Evolutionary conservation across 2,329 filamentous ascomycete genomes (phyloP).

Genomic region (Diatrype stigma): DNA sequence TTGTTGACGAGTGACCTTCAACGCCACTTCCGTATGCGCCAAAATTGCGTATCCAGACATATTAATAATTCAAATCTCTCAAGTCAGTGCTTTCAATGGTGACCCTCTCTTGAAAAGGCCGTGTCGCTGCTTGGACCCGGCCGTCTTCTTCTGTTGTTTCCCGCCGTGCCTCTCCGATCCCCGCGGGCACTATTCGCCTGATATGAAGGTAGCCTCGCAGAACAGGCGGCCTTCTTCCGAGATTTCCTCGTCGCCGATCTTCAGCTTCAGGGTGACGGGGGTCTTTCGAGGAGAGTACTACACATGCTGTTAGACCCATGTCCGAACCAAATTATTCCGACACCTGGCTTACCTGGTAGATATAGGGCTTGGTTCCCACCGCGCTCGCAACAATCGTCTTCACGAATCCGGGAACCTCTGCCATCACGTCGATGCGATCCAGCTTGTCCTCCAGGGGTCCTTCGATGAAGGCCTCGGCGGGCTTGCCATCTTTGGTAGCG

Average conservation of each 20-base stretch:
- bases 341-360: constrained; percentile 76
- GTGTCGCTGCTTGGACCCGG: not conserved
- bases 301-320: constrained; percentile 17
- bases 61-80: not conserved
- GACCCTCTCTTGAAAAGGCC: not conserved
- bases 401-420: constrained; percentile 90
- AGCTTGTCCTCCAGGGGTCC: constrained; percentile 63
- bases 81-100: too few relatives aligned
- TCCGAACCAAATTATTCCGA: not conserved
- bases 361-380: constrained; percentile 92
- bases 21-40: not conserved
- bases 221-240: constrained; percentile 76
- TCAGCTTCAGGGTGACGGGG: constrained; percentile 71
- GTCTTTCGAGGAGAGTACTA: constrained; percentile 67
- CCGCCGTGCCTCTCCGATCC: not conserved
- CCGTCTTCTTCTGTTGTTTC: not conserved
- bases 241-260: constrained; percentile 74
- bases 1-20: not conserved
- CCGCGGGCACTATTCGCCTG: constrained; percentile 32
- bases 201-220: constrained; percentile 95
- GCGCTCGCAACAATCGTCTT: constrained; percentile 88
- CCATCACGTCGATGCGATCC: constrained; percentile 93
- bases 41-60: not conserved
- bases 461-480: constrained; percentile 65
- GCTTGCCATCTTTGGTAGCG: constrained; percentile 70